Base-by-base conservation (phyloP, 2,329 filamentous ascomycete genomes). In the Fusarium hostae region DNA sequence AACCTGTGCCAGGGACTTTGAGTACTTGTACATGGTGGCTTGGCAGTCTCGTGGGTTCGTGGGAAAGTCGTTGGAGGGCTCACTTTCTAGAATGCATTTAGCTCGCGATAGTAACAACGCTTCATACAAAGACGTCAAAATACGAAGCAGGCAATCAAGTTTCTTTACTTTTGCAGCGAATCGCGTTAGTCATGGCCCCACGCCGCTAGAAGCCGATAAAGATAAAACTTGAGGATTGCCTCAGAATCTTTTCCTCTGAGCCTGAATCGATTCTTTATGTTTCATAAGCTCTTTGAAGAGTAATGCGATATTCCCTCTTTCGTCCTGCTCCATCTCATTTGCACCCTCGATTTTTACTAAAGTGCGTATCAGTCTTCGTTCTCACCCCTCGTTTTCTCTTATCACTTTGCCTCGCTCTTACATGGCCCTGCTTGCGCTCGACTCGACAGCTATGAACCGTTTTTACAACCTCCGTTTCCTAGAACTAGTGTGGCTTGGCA, bases 171-270 rank as follows among this genome's bases (percentile, higher is more conserved):
- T 55, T 26, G 20, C 32, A 26, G 22, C 44, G 52, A 30, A 34
- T 55, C 13, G 39, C 35, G 43, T 59, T 68, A 62, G 50, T 68
- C 63, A 71, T 58, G 13, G 39, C 52, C 63, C 65, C 55, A 47
- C 54, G 39, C 54, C 68, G 51, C 70, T 61, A 62, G 39, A 24
- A 45, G 15, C 45, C n/a, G 55, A 73, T 51, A 60, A 64, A 58
- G 55, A 44, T 43, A 57, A 35, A 55, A 55, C 39, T 59, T 64
- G 51, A 35, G 35, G 40, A 58, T 58, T 48, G 37, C 54, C 34
- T 72, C 51, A 20, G 24, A 40, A 9, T 26, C 24, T 32, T 39
- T 58, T 44, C 52, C 41, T 35, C 22, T 26, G n/a, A 39, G 39
- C n/a, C 47, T 28, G 11, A 28, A 34, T 20, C 24, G 26, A 35